phyloP scores from a whole-genome alignment of 495 filamentous ascomycete genomes.

The Aspergillus saccharolyticus region DNA sequence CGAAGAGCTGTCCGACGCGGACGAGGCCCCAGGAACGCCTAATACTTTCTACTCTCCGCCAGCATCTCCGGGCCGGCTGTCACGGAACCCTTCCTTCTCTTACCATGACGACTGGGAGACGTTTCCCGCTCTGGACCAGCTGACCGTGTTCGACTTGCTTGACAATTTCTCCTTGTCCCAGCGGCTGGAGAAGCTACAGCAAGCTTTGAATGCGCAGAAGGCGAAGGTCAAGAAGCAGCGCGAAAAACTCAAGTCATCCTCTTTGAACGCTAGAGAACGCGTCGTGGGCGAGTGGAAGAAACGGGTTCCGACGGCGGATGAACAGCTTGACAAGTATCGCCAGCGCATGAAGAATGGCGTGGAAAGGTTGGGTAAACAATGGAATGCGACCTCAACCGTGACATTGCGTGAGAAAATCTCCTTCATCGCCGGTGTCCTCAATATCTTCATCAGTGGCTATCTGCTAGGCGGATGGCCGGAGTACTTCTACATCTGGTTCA shows the following conservation, averaged over 20 bases:
- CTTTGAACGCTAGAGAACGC: conserved; percentile 56
- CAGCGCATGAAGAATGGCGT: conserved; percentile 80
- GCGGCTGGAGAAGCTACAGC: conserved; percentile 83
- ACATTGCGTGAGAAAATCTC: conserved; percentile 90
- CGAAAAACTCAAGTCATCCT: conserved; percentile 61
- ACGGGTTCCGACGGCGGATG: conserved; percentile 76
- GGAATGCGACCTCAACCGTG: conserved; percentile 83
- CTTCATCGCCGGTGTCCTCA: conserved; percentile 93
- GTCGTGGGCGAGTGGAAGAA: conserved; percentile 85
- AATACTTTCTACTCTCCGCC: conserved; percentile 33
- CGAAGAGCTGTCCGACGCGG: conserved; percentile 25
- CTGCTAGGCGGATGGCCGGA: conserved; percentile 82
- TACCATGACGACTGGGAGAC: conserved; percentile 88
- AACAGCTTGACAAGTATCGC: conserved; percentile 86
- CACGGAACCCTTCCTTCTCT: conserved; percentile 70
- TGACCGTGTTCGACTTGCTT: conserved; percentile 87
- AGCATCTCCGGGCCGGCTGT: conserved; percentile 43
- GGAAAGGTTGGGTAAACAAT: conserved; percentile 77
- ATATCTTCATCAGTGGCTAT: conserved; percentile 94
- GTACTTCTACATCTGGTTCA: conserved; percentile 90
- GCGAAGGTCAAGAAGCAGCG: conserved; percentile 79
- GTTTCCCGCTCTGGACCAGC: conserved; percentile 81
- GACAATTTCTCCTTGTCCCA: conserved; percentile 90
- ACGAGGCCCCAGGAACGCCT: conserved; percentile 17
- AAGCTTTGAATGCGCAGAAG: conserved; percentile 69